Evolutionary conservation across 495 filamentous ascomycete species (phyloP), one percentile per base, ranked within the genome.

Genomic region (Neohortaea acidophila): DNA sequence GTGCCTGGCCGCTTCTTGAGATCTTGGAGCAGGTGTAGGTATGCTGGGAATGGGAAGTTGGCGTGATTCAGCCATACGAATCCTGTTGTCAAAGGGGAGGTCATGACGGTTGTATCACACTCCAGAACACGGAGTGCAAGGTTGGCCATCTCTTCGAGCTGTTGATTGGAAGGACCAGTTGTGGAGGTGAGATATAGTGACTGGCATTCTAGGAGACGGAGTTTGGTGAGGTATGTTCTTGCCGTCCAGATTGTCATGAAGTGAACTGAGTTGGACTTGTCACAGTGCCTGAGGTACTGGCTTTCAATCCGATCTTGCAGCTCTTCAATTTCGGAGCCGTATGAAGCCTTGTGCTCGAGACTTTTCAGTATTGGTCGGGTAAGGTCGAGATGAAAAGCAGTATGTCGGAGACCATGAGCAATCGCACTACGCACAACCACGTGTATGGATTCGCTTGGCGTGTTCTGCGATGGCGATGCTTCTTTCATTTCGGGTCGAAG

Each of bases 1-100:
- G 38, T 27, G 11, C 38, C 9, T 31, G 68, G 66, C 21, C 60
- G 57, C 36, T 42, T 52, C 29, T 47, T 56, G 29, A 73, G 37
- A 26, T 68, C 57, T 43, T 70, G 60, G 3, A 62, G 32, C n/a
- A 71, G 36, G 22, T 70, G 59, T 13, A 68, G 39, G 43, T 72
- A 74, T 5, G 61, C 66, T 0, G 62, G 61, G 27, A 73, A 64
- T 4, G 69, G 72, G 48, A 74, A 73, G 45, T 73, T 38, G 17
- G 58, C 53, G 0, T 58, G 45, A 15, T 51, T 10, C 0, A 65
- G 34, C 70, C 70, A 76, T 21, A 22, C 44, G 45, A 53, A 73
- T 10, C 62, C 51, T 48, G 56, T 59, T 1, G 52, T 67, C 0
- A 64, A 51, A 15, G 65, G 57, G 0, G 65, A 70, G 3, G 44